A percentile compares a stretch with the other conserved stretches of the same genome.
Evolutionary conservation across 2,329 filamentous ascomycete genomes (phyloP).

Genomic region (Epichloe gansuensis): DNA sequence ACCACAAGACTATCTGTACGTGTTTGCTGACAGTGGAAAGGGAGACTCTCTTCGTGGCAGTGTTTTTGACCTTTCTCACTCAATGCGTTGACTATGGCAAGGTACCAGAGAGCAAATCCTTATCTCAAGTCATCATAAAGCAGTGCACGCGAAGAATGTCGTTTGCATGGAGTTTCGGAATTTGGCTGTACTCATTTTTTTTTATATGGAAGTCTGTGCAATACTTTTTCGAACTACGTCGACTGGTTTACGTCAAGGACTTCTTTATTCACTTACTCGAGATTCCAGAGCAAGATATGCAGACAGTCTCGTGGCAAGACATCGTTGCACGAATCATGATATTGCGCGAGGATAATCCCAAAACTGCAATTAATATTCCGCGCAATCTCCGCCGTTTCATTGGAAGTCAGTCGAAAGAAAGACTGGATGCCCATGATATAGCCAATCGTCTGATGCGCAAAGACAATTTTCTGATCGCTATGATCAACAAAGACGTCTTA

Average conservation of each 20-base stretch:
- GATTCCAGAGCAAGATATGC: constrained; percentile 73
- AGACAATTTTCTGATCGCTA: constrained; percentile 91
- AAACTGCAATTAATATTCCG: constrained; percentile 50
- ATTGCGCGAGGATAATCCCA: constrained; percentile 73
- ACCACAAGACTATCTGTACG: neutral
- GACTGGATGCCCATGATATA: constrained; percentile 92
- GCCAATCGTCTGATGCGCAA: constrained; percentile 93
- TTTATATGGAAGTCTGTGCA: constrained; percentile 72
- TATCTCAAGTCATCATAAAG: constrained; percentile 46
- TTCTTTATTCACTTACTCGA: constrained; percentile 76
- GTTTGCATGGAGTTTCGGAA: constrained; percentile 58
- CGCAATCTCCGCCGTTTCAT: constrained; percentile 43
- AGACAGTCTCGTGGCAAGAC: constrained; percentile 89
- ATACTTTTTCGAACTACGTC: constrained; percentile 58
- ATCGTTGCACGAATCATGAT: constrained; percentile 77
- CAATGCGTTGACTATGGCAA: constrained; percentile 76
- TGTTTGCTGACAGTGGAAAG: constrained; percentile 24
- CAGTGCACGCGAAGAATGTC: constrained; percentile 69
- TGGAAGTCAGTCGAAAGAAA: constrained; percentile 79
- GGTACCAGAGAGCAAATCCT: constrained; percentile 49
- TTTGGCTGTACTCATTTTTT: constrained; percentile 83
- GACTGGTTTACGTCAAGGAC: constrained; percentile 65
- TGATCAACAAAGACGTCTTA: constrained; percentile 94
- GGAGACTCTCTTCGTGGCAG: constrained; percentile 70
- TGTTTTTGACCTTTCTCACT: constrained; percentile 69